A percentile compares a stretch with the other conserved stretches of the same genome.
Evolutionary conservation across 257 asterid species (phyloP).

Genomic region (Jacaranda copaia): DNA sequence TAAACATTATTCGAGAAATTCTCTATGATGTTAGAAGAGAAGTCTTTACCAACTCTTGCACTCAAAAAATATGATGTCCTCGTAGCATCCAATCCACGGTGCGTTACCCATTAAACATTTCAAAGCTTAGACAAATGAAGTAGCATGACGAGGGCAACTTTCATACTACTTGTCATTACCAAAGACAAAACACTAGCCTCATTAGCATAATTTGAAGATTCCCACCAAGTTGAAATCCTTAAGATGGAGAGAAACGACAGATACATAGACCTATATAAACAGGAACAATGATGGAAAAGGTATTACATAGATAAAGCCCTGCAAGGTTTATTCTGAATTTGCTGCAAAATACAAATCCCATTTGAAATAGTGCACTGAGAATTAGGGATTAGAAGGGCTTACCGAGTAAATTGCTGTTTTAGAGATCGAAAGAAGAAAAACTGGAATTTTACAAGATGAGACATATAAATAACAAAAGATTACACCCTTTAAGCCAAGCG

Average conservation of each 20-base stretch:
- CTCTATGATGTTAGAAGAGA: constrained; percentile 5
- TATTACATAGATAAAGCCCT: background rate
- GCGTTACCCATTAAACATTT: background rate
- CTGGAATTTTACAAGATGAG: too few relatives aligned
- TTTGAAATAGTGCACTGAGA: background rate
- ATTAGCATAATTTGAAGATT: background rate
- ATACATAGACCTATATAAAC: background rate
- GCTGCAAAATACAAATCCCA: background rate
- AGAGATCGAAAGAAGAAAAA: too few relatives aligned
- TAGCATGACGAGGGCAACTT: background rate
- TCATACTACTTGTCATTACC: constrained; percentile 23
- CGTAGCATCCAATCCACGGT: background rate
- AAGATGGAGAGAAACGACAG: background rate
- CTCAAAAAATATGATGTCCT: constrained; percentile 1
- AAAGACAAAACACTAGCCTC: background rate
- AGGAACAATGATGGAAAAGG: background rate
- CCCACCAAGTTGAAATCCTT: background rate
- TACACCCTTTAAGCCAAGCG: too few relatives aligned
- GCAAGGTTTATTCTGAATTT: background rate
- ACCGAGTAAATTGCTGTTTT: background rate
- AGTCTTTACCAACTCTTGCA: background rate
- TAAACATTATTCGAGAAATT: background rate
- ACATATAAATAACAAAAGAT: too few relatives aligned
- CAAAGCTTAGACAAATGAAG: background rate
- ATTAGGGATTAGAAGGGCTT: background rate